These are phyloP conservation scores for Isoetes engelmannii DNA, from an alignment of 83 land plant genomes.

Conservation along the genomic window DNA sequence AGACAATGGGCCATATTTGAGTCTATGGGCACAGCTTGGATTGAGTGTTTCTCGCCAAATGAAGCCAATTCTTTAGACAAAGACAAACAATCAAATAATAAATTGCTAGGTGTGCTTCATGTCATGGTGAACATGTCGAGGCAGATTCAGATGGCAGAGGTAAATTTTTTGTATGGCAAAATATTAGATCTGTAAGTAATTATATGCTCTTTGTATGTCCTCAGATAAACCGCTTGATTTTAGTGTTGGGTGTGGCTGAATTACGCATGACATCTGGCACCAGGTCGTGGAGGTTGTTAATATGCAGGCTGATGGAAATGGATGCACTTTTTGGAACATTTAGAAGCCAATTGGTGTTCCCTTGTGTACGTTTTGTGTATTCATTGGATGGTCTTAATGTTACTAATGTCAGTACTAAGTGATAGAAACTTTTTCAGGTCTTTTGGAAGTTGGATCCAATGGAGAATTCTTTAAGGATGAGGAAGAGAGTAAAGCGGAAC, in stretches of 20 bases:
- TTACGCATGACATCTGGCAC: constrained; percentile 46
- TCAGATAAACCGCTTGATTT: constrained; percentile 66
- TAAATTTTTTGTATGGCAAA: constrained; percentile 8
- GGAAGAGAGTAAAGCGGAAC: constrained; percentile 68
- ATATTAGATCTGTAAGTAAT: neutral
- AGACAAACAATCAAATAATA: constrained; percentile 37
- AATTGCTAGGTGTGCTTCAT: constrained; percentile 50
- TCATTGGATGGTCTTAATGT: neutral
- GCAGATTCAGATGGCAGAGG: constrained; percentile 67
- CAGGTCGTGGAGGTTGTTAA: constrained; percentile 77
- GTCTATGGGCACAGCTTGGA: constrained; percentile 87
- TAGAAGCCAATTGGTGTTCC: constrained; percentile 32
- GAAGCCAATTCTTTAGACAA: constrained; percentile 48
- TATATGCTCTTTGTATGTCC: constrained; percentile 4
- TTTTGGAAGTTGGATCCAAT: constrained; percentile 88
- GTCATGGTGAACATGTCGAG: constrained; percentile 83
- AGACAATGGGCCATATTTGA: constrained; percentile 78
- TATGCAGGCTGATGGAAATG: constrained; percentile 67
- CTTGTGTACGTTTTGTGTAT: constrained; percentile 12
- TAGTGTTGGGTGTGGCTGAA: constrained; percentile 49
- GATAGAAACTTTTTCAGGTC: constrained; percentile 28
- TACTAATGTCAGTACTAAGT: neutral
- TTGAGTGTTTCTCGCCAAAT: constrained; percentile 30
- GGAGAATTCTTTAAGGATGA: constrained; percentile 88
- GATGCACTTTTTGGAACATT: constrained; percentile 69